phyloP scores from a whole-genome alignment of 306 rosid genomes.

The Citrullus amarus region DNA sequence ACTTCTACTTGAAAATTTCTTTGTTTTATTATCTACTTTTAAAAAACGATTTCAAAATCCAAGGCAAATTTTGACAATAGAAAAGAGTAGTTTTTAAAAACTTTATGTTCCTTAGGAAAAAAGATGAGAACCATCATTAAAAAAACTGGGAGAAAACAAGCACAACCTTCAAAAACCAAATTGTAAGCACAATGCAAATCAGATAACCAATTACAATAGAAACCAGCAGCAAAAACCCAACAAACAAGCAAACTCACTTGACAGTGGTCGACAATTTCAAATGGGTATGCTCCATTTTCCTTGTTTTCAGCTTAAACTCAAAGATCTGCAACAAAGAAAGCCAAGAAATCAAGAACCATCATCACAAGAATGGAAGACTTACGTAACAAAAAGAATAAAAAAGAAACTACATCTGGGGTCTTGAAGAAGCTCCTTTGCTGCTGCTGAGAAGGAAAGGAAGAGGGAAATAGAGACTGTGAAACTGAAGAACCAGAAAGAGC shows the following conservation, averaged over 20 bases:
- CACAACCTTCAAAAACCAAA: background rate
- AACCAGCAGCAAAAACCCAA: background rate
- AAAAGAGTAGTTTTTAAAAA: no score
- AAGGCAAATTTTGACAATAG: no score
- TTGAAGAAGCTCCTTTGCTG: slow-evolving; percentile 11
- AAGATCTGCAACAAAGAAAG: slow-evolving; percentile 33
- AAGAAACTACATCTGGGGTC: slow-evolving; percentile 24
- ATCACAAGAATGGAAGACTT: background rate
- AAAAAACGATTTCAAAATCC: no score
- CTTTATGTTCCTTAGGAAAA: no score
- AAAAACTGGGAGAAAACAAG: no score
- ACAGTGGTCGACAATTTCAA: slow-evolving; percentile 21
- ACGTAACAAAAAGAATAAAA: background rate
- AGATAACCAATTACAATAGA: background rate
- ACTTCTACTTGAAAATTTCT: no score
- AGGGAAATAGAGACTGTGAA: slow-evolving; percentile 23
- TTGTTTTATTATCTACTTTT: no score
- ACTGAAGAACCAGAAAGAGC: slow-evolving; percentile 27
- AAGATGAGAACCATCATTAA: no score
- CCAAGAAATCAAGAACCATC: background rate
- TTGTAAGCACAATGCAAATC: background rate
- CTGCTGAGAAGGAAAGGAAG: slow-evolving; percentile 8
- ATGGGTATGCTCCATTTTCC: slow-evolving; percentile 31
- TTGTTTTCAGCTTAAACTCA: slow-evolving; percentile 23
- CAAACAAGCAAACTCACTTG: slow-evolving; percentile 26